phyloP scores from a whole-genome alignment of 108 stramenopile genomes.

The Discostella pseudostelligera region DNA sequence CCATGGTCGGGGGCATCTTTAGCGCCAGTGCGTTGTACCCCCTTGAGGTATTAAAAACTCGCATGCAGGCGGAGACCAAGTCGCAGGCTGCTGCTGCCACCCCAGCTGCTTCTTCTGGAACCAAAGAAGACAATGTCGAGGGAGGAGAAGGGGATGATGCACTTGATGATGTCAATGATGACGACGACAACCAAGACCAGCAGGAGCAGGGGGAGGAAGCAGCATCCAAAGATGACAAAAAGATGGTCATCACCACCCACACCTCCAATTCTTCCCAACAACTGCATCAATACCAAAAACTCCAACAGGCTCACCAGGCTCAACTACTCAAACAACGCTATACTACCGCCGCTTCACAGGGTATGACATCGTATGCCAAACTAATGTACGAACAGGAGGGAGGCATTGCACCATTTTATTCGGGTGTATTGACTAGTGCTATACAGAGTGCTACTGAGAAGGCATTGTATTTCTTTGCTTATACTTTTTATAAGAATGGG shows the following conservation, averaged over 20 bases:
- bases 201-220: constrained; percentile 1
- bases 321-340: constrained; percentile 7
- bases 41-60: constrained; percentile 82
- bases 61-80: constrained; percentile 71
- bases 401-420: constrained; percentile 53
- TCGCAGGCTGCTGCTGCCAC: background rate
- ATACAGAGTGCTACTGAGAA: constrained; percentile 84
- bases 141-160: constrained; percentile 19
- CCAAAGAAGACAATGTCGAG: background rate
- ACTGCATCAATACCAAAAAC: background rate
- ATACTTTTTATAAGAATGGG: constrained; percentile 72
- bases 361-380: constrained; percentile 61
- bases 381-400: constrained; percentile 63
- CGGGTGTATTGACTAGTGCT: constrained; percentile 64
- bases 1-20: constrained; percentile 70
- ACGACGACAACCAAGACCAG: background rate
- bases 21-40: constrained; percentile 74
- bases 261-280: background rate
- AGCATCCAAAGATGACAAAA: background rate
- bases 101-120: background rate
- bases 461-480: constrained; percentile 89
- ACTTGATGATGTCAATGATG: constrained; percentile 20
- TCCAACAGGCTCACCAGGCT: no score
- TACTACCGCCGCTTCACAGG: constrained; percentile 5
- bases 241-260: constrained; percentile 2